These are phyloP conservation scores for Lachnellula cervina DNA, from an alignment of 2,329 filamentous ascomycete genomes.

Conservation along the genomic window DNA sequence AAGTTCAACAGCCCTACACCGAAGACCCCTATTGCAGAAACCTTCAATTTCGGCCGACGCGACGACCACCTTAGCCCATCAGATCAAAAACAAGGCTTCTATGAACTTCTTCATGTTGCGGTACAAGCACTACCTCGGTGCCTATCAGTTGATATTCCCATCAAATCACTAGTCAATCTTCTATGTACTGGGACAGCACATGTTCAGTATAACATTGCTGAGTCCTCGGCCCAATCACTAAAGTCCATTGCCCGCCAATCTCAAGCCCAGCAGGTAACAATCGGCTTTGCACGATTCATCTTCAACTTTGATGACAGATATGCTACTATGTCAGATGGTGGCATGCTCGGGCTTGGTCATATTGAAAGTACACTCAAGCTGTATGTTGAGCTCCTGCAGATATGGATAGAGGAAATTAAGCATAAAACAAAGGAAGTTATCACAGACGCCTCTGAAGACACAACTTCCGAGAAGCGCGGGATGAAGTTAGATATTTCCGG, in stretches of 20 bases:
- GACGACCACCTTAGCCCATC: constrained; percentile 68
- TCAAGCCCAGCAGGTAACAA: constrained; percentile 91
- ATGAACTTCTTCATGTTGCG: constrained; percentile 90
- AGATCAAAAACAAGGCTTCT: constrained; percentile 91
- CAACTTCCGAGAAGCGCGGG: constrained; percentile 62
- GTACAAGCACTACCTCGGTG: constrained; percentile 95
- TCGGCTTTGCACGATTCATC: constrained; percentile 94
- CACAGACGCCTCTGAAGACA: constrained; percentile 59
- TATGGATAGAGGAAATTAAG: constrained; percentile 97
- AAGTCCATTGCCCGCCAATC: constrained; percentile 93
- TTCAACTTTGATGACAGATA: constrained; percentile 98
- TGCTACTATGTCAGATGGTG: constrained; percentile 95
- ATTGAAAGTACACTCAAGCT: constrained; percentile 91
- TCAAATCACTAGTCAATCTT: constrained; percentile 89
- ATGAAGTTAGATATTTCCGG: constrained; percentile 80
- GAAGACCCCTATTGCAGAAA: constrained; percentile 91
- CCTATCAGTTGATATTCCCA: constrained; percentile 81
- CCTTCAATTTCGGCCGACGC: constrained; percentile 81
- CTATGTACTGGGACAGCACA: constrained; percentile 96
- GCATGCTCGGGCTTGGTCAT: constrained; percentile 88
- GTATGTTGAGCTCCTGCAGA: constrained; percentile 88
- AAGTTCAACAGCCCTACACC: constrained; percentile 84
- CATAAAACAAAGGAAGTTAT: constrained; percentile 73
- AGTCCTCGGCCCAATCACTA: constrained; percentile 84
- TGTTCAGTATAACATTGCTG: constrained; percentile 85